Conservation (phyloP, 2,329 filamentous ascomycete genomes). For the Hypoxylon sp. region DNA sequence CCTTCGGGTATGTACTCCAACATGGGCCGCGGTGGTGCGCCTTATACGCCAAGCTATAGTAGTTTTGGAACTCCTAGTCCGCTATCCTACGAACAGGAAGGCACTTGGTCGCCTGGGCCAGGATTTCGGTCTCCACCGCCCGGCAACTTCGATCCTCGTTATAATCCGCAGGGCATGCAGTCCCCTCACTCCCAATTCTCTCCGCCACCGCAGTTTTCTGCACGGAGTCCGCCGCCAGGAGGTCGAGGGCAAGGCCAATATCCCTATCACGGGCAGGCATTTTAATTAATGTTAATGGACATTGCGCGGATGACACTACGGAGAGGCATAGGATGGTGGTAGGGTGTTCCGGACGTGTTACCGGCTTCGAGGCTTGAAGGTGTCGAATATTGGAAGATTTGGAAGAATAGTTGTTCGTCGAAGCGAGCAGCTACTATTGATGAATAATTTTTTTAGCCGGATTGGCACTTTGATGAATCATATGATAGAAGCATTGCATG, state of each 20-base stretch:
- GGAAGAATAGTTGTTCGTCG: conserved; percentile 5
- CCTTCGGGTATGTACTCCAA: conserved; percentile 55
- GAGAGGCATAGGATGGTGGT: not conserved
- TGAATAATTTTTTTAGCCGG: conserved; percentile 14
- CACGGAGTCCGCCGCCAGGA: conserved; percentile 46
- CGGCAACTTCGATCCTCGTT: conserved; percentile 50
- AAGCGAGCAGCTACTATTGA: conserved; percentile 16
- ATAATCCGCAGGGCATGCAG: conserved; percentile 47
- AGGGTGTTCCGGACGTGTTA: not conserved
- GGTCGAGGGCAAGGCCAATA: conserved; percentile 40
- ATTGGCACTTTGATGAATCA: conserved; percentile 23
- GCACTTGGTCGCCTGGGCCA: conserved; percentile 52
- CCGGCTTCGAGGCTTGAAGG: conserved; percentile 8
- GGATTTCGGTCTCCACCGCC: conserved; percentile 51
- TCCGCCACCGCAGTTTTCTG: conserved; percentile 35
- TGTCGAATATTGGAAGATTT: not conserved
- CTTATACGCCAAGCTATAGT: conserved; percentile 49
- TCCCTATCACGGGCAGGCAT: conserved; percentile 53
- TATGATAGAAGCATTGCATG: conserved; percentile 41
- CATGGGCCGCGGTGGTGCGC: conserved; percentile 44
- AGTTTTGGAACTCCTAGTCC: conserved; percentile 49
- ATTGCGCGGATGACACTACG: not conserved
- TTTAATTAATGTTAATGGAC: conserved; percentile 43
- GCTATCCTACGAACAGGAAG: conserved; percentile 54
- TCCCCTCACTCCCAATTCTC: conserved; percentile 46